Conservation (phyloP, 768 basidiomycete genomes). For the Psilocybe cyanescens region DNA sequence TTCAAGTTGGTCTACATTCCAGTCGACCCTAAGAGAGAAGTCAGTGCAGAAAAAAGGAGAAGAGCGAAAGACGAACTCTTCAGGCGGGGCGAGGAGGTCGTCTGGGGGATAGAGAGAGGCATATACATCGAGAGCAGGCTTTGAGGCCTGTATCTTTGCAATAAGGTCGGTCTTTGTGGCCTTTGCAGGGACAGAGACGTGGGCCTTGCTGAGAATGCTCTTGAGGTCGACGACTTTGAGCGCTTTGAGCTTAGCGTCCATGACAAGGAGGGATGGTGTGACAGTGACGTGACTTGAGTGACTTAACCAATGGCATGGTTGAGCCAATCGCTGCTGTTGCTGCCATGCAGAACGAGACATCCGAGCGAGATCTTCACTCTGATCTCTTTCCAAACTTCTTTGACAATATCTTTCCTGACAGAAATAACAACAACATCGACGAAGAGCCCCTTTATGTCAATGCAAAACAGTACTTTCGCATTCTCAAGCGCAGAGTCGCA, state of each 20-base stretch:
- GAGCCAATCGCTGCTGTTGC: slow-evolving; percentile 27
- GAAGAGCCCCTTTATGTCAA: slow-evolving; percentile 99
- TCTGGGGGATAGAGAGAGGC: slow-evolving; percentile 39
- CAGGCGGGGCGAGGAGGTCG: slow-evolving; percentile 35
- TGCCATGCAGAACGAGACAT: slow-evolving; percentile 30
- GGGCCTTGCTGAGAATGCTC: slow-evolving; percentile 59
- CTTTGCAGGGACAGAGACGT: slow-evolving; percentile 52
- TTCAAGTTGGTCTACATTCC: slow-evolving; percentile 38
- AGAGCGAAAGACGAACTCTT: slow-evolving; percentile 31
- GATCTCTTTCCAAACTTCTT: slow-evolving; percentile 33
- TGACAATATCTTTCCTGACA: slow-evolving; percentile 31
- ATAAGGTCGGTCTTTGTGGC: slow-evolving; percentile 73
- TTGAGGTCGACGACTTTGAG: slow-evolving; percentile 77
- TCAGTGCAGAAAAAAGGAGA: background rate
- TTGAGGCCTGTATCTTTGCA: slow-evolving; percentile 57
- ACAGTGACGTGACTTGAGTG: slow-evolving; percentile 22
- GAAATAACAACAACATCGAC: slow-evolving; percentile 55
- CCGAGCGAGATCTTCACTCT: slow-evolving; percentile 24
- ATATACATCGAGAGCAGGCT: slow-evolving; percentile 55
- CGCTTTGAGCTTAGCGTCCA: slow-evolving; percentile 50
- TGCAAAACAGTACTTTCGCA: slow-evolving; percentile 98
- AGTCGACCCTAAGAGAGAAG: slow-evolving; percentile 39
- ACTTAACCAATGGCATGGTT: slow-evolving; percentile 23
- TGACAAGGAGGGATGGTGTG: slow-evolving; percentile 28
- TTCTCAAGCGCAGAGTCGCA: slow-evolving; percentile 92